Evolutionary conservation across 2,329 filamentous ascomycete species (phyloP).

Genomic region (Cryphonectria naterciae): DNA sequence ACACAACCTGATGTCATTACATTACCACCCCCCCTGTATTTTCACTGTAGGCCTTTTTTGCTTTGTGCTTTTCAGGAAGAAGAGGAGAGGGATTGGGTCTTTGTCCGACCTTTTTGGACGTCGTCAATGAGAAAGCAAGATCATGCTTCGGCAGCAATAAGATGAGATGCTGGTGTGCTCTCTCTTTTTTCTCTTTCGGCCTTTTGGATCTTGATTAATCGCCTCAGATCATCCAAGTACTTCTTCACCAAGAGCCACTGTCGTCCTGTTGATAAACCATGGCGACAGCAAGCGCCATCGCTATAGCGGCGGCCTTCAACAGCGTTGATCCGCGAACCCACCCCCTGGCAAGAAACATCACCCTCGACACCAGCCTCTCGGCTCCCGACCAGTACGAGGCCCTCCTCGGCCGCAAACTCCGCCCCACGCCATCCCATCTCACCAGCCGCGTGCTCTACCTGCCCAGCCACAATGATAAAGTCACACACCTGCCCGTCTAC

Average conservation of each 20-base stretch:
- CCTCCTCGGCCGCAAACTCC: constrained; percentile 23
- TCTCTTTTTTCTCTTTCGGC: too few species aligned
- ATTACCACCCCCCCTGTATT: background rate
- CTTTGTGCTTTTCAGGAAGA: background rate
- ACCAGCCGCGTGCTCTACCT: constrained; percentile 25
- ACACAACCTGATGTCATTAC: background rate
- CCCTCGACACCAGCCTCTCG: constrained; percentile 18
- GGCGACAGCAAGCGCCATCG: constrained; percentile 22
- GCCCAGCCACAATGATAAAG: constrained; percentile 24
- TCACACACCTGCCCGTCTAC: constrained; percentile 27
- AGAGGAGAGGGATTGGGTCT: background rate
- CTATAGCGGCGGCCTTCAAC: constrained; percentile 20
- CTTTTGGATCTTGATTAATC: too few species aligned
- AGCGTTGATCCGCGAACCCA: constrained; percentile 15
- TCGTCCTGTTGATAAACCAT: constrained; percentile 6
- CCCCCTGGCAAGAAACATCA: constrained; percentile 3
- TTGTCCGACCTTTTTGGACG: background rate
- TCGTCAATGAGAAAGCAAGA: background rate
- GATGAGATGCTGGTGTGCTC: background rate
- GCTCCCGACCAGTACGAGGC: constrained; percentile 23
- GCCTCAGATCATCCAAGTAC: background rate
- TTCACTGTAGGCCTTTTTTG: background rate
- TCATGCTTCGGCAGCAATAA: background rate
- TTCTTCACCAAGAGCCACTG: background rate
- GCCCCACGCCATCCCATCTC: constrained; percentile 22